Evolutionary conservation across 805 yeast genomes (phyloP).

Genomic region (Suhomyces sp.): DNA sequence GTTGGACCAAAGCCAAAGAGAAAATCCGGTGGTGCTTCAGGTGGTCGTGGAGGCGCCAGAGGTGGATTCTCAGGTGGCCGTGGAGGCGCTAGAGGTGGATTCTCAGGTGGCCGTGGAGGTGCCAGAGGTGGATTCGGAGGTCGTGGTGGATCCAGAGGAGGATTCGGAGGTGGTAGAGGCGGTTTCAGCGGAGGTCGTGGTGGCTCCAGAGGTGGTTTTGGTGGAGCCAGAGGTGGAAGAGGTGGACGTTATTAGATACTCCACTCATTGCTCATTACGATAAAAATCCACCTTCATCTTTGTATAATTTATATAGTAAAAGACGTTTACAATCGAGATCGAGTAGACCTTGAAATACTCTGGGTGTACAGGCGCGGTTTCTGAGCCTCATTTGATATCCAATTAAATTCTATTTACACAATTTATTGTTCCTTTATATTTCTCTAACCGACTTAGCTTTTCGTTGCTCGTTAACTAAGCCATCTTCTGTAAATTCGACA

Average conservation of each 20-base stretch:
- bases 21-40: slow-evolving; percentile 60
- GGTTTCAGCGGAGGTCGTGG: slow-evolving; percentile 44
- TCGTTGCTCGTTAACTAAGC: not conserved
- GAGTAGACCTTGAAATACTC: too few relatives aligned
- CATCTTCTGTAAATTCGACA: slow-evolving; percentile 1
- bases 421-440: not conserved
- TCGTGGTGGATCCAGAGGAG: slow-evolving; percentile 31
- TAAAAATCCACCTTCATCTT: slow-evolving; percentile 9
- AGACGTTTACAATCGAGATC: not conserved
- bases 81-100: slow-evolving; percentile 34
- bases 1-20: slow-evolving; percentile 78
- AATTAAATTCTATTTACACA: not conserved
- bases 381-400: too few relatives aligned
- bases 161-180: slow-evolving; percentile 35
- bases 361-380: too few relatives aligned
- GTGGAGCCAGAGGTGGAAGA: slow-evolving; percentile 44
- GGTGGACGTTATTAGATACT: slow-evolving; percentile 20
- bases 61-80: slow-evolving; percentile 30
- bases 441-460: not conserved
- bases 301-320: slow-evolving; percentile 5
- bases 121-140: slow-evolving; percentile 24
- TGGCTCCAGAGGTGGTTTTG: slow-evolving; percentile 31
- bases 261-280: slow-evolving; percentile 3
- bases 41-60: slow-evolving; percentile 42
- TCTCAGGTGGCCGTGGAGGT: slow-evolving; percentile 19